Evolutionary conservation across 169 alveolate genomes (phyloP).

Genomic region (Cryptosporidium muris): DNA sequence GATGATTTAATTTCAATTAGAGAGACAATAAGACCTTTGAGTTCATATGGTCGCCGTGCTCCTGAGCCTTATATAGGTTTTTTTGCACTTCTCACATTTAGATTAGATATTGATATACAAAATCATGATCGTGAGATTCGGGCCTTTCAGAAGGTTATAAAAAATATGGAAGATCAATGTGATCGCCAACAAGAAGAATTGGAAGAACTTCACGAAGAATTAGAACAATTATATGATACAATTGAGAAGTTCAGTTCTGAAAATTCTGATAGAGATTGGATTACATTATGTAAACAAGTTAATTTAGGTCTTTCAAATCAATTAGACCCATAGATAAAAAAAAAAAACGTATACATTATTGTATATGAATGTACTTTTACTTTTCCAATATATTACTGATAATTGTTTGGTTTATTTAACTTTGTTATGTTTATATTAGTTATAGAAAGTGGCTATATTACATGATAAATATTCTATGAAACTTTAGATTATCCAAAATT

Average conservation of each 20-base stretch:
- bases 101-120: conserved; percentile 45
- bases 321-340: too few species aligned
- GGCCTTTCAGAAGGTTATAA: conserved; percentile 68
- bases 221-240: conserved; percentile 75
- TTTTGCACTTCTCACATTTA: conserved; percentile 28
- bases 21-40: conserved; percentile 57
- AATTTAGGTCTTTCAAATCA: conserved; percentile 5
- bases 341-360: too few species aligned
- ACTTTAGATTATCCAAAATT: too few species aligned
- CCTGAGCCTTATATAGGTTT: conserved; percentile 70
- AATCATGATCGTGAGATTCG: conserved; percentile 65
- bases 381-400: too few species aligned
- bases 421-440: too few species aligned
- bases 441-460: too few species aligned
- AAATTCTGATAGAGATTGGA: conserved; percentile 45
- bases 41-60: conserved; percentile 64
- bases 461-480: too few species aligned
- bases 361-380: neutral
- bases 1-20: conserved; percentile 48
- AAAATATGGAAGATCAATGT: conserved; percentile 85
- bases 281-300: conserved; percentile 31
- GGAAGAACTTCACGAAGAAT: conserved; percentile 85
- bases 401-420: too few species aligned
- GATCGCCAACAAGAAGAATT: conserved; percentile 88
- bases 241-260: neutral